Evolutionary conservation across 192 early-diverging fungal species (phyloP).

Genomic region (Mortierella antarctica): DNA sequence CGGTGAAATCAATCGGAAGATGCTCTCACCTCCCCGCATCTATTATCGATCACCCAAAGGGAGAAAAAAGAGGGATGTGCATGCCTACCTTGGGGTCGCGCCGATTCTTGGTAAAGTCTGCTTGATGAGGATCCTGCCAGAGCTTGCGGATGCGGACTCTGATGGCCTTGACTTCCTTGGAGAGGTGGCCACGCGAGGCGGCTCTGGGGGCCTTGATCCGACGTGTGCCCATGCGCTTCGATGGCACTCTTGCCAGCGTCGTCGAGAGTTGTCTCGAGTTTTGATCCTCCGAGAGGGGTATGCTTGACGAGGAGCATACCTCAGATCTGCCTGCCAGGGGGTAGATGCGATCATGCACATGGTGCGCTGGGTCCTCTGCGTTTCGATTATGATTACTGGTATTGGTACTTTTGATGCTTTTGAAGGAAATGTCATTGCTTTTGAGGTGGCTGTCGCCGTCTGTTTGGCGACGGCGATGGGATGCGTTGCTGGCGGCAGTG

Average conservation of each 20-base stretch:
- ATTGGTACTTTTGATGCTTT: slow-evolving; percentile 21
- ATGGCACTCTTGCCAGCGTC: too few relatives aligned
- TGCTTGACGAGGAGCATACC: too few relatives aligned
- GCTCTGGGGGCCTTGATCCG: neutral
- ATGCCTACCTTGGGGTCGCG: slow-evolving; percentile 35
- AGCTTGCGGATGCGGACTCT: slow-evolving; percentile 31
- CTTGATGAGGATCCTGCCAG: slow-evolving; percentile 31
- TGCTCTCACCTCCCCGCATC: neutral
- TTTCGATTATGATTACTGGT: slow-evolving; percentile 16
- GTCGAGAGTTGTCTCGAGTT: too few relatives aligned
- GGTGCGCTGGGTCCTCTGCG: slow-evolving; percentile 1
- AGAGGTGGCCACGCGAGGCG: slow-evolving; percentile 6
- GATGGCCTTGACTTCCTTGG: slow-evolving; percentile 22
- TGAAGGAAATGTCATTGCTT: neutral
- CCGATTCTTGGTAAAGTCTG: slow-evolving; percentile 7
- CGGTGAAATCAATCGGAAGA: neutral
- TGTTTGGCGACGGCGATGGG: neutral
- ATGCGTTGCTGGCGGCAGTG: neutral
- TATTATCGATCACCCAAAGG: neutral
- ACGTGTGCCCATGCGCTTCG: too few relatives aligned
- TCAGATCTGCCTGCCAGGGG: too few relatives aligned
- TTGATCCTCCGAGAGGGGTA: too few relatives aligned
- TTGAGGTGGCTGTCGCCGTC: neutral
- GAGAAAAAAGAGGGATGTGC: neutral
- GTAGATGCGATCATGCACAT: slow-evolving; percentile 1